These are phyloP conservation scores for Galium porrigens DNA, from an alignment of 305 asterid genomes.

Conservation along the genomic window DNA sequence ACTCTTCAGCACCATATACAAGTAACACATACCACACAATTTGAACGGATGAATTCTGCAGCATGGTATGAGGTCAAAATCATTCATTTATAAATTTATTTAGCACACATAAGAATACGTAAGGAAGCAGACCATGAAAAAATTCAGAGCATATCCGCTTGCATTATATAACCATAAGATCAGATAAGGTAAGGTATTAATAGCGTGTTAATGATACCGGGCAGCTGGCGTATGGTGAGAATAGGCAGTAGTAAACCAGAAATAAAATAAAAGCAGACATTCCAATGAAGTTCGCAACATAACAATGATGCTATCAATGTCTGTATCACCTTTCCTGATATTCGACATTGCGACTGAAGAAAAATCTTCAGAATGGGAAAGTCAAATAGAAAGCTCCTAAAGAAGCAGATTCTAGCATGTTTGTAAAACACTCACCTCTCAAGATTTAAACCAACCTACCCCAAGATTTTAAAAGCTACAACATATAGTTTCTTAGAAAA, in stretches of 20 bases:
- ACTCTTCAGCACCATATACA: slow-evolving; percentile 76
- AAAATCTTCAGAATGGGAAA: neutral
- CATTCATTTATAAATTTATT: neutral
- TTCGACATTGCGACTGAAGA: neutral
- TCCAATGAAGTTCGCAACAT: neutral
- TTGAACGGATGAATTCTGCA: slow-evolving; percentile 47
- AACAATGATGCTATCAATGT: neutral
- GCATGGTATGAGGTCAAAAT: slow-evolving; percentile 12
- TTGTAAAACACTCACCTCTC: neutral
- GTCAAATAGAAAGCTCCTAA: neutral
- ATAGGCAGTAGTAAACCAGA: neutral
- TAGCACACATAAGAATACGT: neutral
- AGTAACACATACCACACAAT: slow-evolving; percentile 45
- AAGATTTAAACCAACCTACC: neutral
- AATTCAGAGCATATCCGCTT: slow-evolving; percentile 1
- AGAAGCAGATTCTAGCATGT: neutral
- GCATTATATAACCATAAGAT: neutral
- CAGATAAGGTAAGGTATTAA: neutral
- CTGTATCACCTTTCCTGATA: neutral
- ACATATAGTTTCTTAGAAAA: neutral
- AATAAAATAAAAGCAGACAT: neutral
- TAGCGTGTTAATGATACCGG: slow-evolving; percentile 1
- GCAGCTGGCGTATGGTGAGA: neutral
- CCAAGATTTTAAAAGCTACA: neutral
- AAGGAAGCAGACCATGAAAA: slow-evolving; percentile 4